Evolutionary conservation across 805 yeast genomes (phyloP), one percentile per base, ranked within the genome.

Genomic region (Candida tibetensis): DNA sequence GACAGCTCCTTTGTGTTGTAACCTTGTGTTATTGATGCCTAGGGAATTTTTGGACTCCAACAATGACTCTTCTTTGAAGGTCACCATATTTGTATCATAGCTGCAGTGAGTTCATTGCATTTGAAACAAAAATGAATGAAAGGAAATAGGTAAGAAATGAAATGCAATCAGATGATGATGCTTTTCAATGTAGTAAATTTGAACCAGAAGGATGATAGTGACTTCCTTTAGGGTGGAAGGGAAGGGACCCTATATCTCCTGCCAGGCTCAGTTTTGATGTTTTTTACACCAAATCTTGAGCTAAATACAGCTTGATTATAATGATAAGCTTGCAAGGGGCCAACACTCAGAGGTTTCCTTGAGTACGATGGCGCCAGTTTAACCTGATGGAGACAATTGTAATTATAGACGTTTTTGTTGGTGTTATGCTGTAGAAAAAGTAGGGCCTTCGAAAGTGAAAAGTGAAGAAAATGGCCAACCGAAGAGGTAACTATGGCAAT

Each of bases 31-130:
- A 64, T 52, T 60, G 58, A 57, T 62, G 62, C 62, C 67, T 52
- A 74, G 81, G 85, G 90, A 82, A 82, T 83, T 82, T 83, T 82
- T 82, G 89, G 87, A 21, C 25, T 10, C 79, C 57, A 40, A 35
- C 36, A 15, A 25, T 36, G 53, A 49, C 52, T 49, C 67, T 61
- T 62, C 66, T 48, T 51, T 54, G 64, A 62, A 60, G 66, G 60
- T 51, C 51, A 33, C 34, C 16, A 15, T 40, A 49, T 47, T 51
- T 51, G 38, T 48, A 32, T 32, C 28, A 19, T n/a, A 19, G 22
- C 29, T 21, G 25, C 49, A 47, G 37, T 57, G 62, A 45, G 64
- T 58, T 19, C 64, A 58, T 41, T 45, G 44, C 23, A 22, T 7
- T 7, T 21, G 25, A 7, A 7, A 21, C 25, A 21, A 21, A 10